Base-by-base conservation (phyloP, 768 basidiomycete species). In the Dacryopinax spathularia region DNA sequence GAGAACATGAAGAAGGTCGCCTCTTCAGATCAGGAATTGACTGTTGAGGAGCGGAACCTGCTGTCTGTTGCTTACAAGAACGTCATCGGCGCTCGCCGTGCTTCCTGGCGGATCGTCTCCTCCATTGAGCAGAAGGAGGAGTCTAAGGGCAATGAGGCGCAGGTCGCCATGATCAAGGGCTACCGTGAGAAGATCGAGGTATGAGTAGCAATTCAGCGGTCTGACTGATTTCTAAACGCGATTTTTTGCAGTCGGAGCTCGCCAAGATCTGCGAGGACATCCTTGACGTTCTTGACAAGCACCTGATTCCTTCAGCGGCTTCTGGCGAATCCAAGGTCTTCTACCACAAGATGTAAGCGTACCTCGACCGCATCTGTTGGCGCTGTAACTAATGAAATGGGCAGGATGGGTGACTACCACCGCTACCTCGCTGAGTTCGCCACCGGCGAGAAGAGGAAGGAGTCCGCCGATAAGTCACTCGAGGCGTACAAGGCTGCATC, bases 41-140 rank as follows among this genome's bases (percentile, higher is more conserved):
- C 93, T 65, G 92, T 97, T 44, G 94, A 98, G 79, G 94, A 98
- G 78, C 92, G 94, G 66, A 98, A 97, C 76, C 85, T 98, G 62
- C 84, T 98, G 64, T 96, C 92, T 12, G 94, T 97, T 65, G 94
- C 94, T 18, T 98, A 96, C 83, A 97, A 98, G 88, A 98, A 98
- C 77, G 92, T 96, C 66, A 97, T 97, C 68, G 94, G 94, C 77
- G 93, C 94, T 31, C 92, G 94, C 70, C 91, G 95, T 75, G 93
- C 94, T 18, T 95, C 92, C 20, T 97, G 94, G 94, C 82, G 94
- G 70, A 96, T 97, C 70, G 91, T 98, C 43, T 96, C 93, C 65
- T 95, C 93, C 59, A 96, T 98, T 72, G 94, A 97, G 80, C 91
- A 94, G 80, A 97, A 96, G 82, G 94, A 98, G 81, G 93, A 96